These are phyloP conservation scores for Tylopilus balloui DNA, from an alignment of 768 basidiomycete genomes.

Conservation along the genomic window DNA sequence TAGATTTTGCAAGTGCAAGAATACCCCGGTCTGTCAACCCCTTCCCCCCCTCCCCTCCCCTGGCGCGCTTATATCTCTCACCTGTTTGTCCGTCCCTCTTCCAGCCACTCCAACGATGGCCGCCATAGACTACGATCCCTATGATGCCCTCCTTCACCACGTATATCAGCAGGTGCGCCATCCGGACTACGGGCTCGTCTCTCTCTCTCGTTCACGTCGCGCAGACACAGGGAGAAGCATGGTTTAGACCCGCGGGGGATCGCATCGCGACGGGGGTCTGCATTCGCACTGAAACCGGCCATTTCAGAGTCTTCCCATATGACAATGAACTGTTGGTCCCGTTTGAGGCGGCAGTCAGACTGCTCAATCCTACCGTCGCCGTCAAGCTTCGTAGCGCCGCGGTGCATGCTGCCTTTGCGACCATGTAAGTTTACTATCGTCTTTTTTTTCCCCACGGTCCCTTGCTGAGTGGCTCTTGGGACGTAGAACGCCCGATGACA, in stretches of 20 bases:
- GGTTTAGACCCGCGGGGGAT: constrained; percentile 82
- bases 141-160: constrained; percentile 75
- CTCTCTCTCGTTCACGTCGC: neutral
- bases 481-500: constrained; percentile 47
- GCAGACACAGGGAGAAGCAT: constrained; percentile 77
- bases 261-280: constrained; percentile 75
- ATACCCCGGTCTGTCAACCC: neutral
- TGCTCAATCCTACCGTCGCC: constrained; percentile 77
- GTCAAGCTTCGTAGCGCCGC: constrained; percentile 77
- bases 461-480: neutral
- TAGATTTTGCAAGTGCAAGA: neutral
- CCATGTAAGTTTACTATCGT: constrained; percentile 46
- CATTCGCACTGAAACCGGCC: constrained; percentile 59
- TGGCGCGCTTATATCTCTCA: constrained; percentile 13
- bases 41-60: neutral
- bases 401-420: constrained; percentile 72
- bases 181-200: neutral
- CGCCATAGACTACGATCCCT: constrained; percentile 72
- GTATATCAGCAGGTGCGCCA: constrained; percentile 67
- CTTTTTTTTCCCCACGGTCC: neutral
- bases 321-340: constrained; percentile 69
- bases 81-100: neutral
- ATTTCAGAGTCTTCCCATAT: constrained; percentile 80
- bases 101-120: constrained; percentile 5
- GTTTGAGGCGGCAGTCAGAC: constrained; percentile 71